phyloP scores from a whole-genome alignment of 2,329 filamentous ascomycete genomes.

The Calycina herbarum region DNA sequence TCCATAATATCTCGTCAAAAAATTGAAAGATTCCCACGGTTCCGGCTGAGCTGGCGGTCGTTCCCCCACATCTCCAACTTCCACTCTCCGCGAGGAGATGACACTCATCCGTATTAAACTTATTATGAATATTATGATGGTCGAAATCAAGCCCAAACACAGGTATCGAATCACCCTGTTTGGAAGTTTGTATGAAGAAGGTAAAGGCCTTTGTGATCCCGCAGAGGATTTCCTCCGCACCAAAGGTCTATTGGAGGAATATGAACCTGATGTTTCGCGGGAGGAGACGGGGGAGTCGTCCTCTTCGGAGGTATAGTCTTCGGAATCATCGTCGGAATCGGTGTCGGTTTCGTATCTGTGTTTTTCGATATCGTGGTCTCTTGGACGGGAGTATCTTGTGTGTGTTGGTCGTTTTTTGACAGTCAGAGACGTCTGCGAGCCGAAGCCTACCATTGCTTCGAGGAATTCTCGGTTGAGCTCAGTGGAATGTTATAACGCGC shows the following conservation, averaged over 20 bases:
- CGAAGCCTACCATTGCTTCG: slow-evolving; percentile 47
- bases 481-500: slow-evolving; percentile 9
- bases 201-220: slow-evolving; percentile 16
- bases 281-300: slow-evolving; percentile 35
- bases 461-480: slow-evolving; percentile 16
- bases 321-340: slow-evolving; percentile 44
- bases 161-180: slow-evolving; percentile 76
- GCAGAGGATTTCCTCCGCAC: slow-evolving; percentile 30
- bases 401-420: slow-evolving; percentile 33
- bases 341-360: slow-evolving; percentile 41
- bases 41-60: slow-evolving; percentile 62
- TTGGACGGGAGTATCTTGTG: slow-evolving; percentile 25
- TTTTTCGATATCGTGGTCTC: slow-evolving; percentile 35
- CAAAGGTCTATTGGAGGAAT: slow-evolving; percentile 35
- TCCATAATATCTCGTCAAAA: slow-evolving; percentile 86
- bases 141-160: slow-evolving; percentile 67
- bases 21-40: slow-evolving; percentile 81
- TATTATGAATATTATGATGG: slow-evolving; percentile 74
- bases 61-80: slow-evolving; percentile 57
- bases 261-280: slow-evolving; percentile 35
- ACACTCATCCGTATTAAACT: slow-evolving; percentile 73
- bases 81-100: slow-evolving; percentile 62
- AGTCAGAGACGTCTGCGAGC: slow-evolving; percentile 46
- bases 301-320: slow-evolving; percentile 39
- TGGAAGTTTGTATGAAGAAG: slow-evolving; percentile 49